phyloP scores from a whole-genome alignment of 768 basidiomycete species.

The Suillus subaureus region DNA sequence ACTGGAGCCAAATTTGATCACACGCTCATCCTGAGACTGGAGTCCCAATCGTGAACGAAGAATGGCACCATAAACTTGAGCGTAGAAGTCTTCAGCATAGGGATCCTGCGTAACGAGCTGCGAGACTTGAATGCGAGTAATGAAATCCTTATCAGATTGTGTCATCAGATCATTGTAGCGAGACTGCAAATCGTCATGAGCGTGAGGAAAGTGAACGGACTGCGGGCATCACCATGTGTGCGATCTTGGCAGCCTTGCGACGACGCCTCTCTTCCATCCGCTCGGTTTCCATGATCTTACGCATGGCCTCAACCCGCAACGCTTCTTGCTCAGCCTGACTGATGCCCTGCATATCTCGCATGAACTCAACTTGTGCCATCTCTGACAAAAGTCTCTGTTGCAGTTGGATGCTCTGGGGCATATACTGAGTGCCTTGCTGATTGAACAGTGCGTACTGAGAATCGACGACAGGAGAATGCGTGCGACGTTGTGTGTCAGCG shows the following conservation, averaged over 20 bases:
- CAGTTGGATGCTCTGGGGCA: conserved; percentile 67
- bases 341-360: conserved; percentile 63
- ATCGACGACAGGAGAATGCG: conserved; percentile 44
- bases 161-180: conserved; percentile 96
- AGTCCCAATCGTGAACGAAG: conserved; percentile 78
- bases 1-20: conserved; percentile 82
- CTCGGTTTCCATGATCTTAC: conserved; percentile 90
- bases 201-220: background rate
- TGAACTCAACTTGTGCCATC: conserved; percentile 69
- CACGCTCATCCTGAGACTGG: conserved; percentile 71
- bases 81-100: conserved; percentile 98
- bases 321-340: conserved; percentile 68
- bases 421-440: conserved; percentile 56
- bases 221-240: conserved; percentile 67
- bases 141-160: conserved; percentile 98
- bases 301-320: conserved; percentile 76
- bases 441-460: conserved; percentile 43
- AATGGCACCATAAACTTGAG: conserved; percentile 91
- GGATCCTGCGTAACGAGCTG: conserved; percentile 98
- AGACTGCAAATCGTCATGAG: conserved; percentile 49
- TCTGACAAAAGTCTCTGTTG: conserved; percentile 80
- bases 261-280: conserved; percentile 84
- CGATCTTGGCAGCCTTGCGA: conserved; percentile 81
- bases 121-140: conserved; percentile 97
- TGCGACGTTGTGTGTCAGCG: conserved; percentile 54